These are phyloP conservation scores for Hymenotorrendiella dingleyae DNA, from an alignment of 2,329 filamentous ascomycete genomes.

Conservation along the genomic window DNA sequence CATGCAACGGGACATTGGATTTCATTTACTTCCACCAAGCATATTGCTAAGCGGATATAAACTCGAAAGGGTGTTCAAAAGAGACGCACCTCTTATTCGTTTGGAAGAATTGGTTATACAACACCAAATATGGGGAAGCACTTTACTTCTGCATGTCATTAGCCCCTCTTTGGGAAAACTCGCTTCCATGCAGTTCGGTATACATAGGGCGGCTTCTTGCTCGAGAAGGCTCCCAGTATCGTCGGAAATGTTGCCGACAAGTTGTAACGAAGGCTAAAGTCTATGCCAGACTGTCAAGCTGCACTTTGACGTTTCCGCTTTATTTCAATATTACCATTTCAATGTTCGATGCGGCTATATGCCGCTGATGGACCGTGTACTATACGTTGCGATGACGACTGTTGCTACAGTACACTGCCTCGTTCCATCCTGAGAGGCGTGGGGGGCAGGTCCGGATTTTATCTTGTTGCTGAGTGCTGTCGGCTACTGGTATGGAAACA, in stretches of 20 bases:
- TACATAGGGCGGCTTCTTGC: background rate
- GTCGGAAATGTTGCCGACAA: slow-evolving; percentile 6
- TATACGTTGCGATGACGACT: too few species aligned
- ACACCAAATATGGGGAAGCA: background rate
- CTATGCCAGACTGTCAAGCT: background rate
- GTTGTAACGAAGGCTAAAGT: background rate
- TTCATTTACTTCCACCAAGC: background rate
- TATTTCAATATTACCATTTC: slow-evolving; percentile 9
- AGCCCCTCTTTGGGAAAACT: background rate
- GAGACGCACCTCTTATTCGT: background rate
- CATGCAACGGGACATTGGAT: background rate
- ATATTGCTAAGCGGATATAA: background rate
- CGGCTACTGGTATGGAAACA: too few species aligned
- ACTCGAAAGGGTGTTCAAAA: background rate
- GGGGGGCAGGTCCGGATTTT: too few species aligned
- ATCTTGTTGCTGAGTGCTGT: too few species aligned
- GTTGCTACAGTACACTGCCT: too few species aligned
- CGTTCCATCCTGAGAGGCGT: too few species aligned
- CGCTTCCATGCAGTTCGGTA: background rate
- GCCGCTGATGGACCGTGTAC: too few species aligned
- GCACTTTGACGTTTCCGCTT: background rate
- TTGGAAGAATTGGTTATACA: background rate
- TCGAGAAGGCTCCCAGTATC: background rate
- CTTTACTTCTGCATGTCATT: background rate
- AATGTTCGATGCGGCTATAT: slow-evolving; percentile 19